phyloP scores from a whole-genome alignment of 768 basidiomycete species.

The Podaxis pistillaris region DNA sequence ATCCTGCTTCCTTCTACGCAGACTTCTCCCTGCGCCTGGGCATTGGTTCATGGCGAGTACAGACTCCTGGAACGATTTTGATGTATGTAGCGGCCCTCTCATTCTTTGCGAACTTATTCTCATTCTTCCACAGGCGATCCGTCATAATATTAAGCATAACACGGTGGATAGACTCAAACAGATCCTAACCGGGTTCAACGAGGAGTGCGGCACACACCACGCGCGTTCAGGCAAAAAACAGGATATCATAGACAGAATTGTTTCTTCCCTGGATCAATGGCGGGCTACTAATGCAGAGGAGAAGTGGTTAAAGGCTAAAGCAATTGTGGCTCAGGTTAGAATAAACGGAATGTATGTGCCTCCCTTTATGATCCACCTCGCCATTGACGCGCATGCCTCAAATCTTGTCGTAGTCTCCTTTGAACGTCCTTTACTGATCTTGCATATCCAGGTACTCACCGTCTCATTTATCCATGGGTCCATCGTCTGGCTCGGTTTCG shows the following conservation, averaged over 20 bases:
- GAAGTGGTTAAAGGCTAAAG: constrained; percentile 69
- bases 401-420: constrained; percentile 1
- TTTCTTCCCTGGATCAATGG: constrained; percentile 59
- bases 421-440: constrained; percentile 13
- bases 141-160: constrained; percentile 69
- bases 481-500: constrained; percentile 2
- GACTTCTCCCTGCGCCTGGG: constrained; percentile 10
- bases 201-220: constrained; percentile 67
- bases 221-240: constrained; percentile 84
- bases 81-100: constrained; percentile 42
- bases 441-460: constrained; percentile 19
- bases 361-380: constrained; percentile 7
- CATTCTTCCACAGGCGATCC: constrained; percentile 49
- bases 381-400: constrained; percentile 7
- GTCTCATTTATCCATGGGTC: constrained; percentile 8
- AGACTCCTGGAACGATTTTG: constrained; percentile 72
- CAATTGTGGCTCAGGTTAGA: constrained; percentile 66
- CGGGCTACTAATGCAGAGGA: constrained; percentile 53
- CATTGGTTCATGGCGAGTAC: constrained; percentile 51
- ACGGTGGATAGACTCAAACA: constrained; percentile 87
- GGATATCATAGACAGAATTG: constrained; percentile 80
- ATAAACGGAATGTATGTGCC: constrained; percentile 62
- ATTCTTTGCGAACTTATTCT: constrained; percentile 18
- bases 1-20: constrained; percentile 7
- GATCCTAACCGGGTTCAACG: constrained; percentile 75